A percentile compares a stretch with the other conserved stretches of the same genome.
Conservation (phyloP, 441 rosid species). For the Gossypium aridum region DNA sequence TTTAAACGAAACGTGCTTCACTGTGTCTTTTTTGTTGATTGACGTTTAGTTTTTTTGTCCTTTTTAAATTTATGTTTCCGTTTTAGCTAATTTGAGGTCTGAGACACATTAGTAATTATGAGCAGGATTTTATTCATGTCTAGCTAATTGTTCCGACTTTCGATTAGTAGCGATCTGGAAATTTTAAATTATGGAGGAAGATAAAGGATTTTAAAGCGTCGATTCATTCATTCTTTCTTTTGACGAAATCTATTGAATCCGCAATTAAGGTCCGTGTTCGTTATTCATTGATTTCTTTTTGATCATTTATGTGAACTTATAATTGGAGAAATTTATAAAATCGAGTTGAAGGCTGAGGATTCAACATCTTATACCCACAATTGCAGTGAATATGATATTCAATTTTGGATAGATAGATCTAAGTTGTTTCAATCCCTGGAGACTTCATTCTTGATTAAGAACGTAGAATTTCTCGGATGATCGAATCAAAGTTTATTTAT, state of each 20-base stretch:
- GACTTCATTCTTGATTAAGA: not conserved
- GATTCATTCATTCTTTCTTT: not conserved
- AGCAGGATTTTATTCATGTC: not conserved
- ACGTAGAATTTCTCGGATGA: not conserved
- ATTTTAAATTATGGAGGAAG: not conserved
- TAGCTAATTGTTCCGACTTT: not conserved
- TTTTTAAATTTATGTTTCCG: not conserved
- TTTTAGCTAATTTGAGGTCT: not conserved
- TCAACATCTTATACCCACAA: not conserved
- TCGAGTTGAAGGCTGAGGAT: not conserved
- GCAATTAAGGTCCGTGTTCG: not conserved
- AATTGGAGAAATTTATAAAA: not conserved
- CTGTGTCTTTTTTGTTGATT: not conserved
- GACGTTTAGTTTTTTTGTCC: not conserved
- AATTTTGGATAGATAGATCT: not conserved
- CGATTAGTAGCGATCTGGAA: not conserved
- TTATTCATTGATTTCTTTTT: not conserved
- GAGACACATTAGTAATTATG: not conserved
- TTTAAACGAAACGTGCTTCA: not conserved
- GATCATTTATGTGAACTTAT: not conserved
- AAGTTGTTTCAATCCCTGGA: not conserved
- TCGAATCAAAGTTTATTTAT: not conserved
- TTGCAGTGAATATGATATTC: not conserved
- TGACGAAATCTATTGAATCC: conserved; percentile 7
- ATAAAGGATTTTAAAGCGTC: not conserved